phyloP scores from a whole-genome alignment of 2,329 filamentous ascomycete species.

The Gnomoniopsis sp. region DNA sequence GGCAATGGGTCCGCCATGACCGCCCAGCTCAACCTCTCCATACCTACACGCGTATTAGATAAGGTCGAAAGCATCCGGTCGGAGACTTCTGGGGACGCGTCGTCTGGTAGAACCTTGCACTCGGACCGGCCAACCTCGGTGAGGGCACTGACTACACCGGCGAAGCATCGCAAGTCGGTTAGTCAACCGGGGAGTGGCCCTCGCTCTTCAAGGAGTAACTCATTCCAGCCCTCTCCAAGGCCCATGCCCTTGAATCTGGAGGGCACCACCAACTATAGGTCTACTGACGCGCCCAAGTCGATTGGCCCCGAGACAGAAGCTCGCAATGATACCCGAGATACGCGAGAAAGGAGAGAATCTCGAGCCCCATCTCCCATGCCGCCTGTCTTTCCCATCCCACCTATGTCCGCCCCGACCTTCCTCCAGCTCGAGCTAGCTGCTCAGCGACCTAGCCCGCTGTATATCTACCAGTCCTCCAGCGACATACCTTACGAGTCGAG shows the following conservation, averaged over 20 bases:
- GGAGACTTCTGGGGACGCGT: constrained; percentile 21
- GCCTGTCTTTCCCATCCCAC: constrained; percentile 57
- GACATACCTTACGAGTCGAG: constrained; percentile 85
- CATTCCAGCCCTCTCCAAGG: constrained; percentile 42
- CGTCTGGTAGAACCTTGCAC: constrained; percentile 30
- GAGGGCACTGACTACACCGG: constrained; percentile 51
- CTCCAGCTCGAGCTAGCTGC: constrained; percentile 63
- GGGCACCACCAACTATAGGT: constrained; percentile 20
- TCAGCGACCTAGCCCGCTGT: constrained; percentile 60
- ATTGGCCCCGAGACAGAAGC: neutral
- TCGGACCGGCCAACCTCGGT: constrained; percentile 25
- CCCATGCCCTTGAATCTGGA: constrained; percentile 46
- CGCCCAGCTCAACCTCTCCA: constrained; percentile 29
- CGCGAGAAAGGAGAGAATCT: constrained; percentile 24
- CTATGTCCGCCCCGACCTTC: constrained; percentile 64
- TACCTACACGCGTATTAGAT: constrained; percentile 18
- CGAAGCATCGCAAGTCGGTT: constrained; percentile 33
- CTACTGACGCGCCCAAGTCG: constrained; percentile 14
- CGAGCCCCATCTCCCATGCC: constrained; percentile 46
- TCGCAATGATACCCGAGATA: constrained; percentile 1
- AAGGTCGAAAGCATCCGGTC: constrained; percentile 22
- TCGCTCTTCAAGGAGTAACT: constrained; percentile 43
- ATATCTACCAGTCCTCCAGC: constrained; percentile 57
- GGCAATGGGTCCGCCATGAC: constrained; percentile 29
- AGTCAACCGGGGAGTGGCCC: constrained; percentile 26